These are phyloP conservation scores for Komagataella phaffii DNA, from an alignment of 805 yeast species.

Conservation along the genomic window DNA sequence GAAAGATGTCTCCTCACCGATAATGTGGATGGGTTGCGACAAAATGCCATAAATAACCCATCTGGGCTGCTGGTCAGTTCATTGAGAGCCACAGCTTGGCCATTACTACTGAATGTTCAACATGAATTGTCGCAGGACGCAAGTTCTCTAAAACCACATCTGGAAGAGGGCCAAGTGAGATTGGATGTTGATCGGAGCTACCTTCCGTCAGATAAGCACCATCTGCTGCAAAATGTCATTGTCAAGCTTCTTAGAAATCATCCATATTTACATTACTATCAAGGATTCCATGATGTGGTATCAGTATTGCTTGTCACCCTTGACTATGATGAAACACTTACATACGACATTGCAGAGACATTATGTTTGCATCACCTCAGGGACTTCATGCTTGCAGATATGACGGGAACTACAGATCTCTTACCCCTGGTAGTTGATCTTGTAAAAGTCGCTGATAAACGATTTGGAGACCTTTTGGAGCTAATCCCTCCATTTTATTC, in stretches of 20 bases:
- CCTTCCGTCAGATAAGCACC: constrained; percentile 21
- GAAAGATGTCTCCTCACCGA: neutral
- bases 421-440: constrained; percentile 54
- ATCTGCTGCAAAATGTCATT: constrained; percentile 27
- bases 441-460: constrained; percentile 32
- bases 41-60: neutral
- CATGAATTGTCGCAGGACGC: constrained; percentile 2
- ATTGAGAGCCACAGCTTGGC: constrained; percentile 36
- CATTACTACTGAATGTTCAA: constrained; percentile 25
- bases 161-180: constrained; percentile 66
- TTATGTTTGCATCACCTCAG: constrained; percentile 53
- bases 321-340: constrained; percentile 26
- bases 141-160: constrained; percentile 28
- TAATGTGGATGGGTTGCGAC: neutral
- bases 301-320: constrained; percentile 45
- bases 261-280: constrained; percentile 66
- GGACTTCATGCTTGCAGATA: constrained; percentile 71
- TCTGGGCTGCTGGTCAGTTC: constrained; percentile 23
- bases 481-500: constrained; percentile 47
- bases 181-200: constrained; percentile 72
- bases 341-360: constrained; percentile 11
- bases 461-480: constrained; percentile 25
- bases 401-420: constrained; percentile 55
- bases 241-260: constrained; percentile 41
- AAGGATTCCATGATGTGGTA: constrained; percentile 87